A percentile compares a stretch with the other conserved stretches of the same genome.
phyloP scores from a whole-genome alignment of 164 flowering plant genomes.

The Kalanchoe fedtschenkoi region DNA sequence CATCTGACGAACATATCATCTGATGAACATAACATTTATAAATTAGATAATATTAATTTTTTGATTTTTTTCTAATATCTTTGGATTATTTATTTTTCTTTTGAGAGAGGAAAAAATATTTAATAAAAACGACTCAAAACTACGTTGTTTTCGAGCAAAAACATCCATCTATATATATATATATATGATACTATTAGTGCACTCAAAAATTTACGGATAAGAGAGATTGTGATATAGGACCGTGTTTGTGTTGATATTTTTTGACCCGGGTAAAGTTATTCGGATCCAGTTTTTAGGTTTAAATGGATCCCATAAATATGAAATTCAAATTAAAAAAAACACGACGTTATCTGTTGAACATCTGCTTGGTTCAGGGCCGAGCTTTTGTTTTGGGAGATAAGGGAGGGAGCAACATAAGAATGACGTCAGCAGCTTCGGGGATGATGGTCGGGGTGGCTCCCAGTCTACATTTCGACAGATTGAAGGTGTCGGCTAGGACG shows the following conservation, averaged over 20 bases:
- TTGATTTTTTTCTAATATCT: no score
- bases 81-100: no score
- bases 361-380: no score
- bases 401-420: slow-evolving; percentile 1
- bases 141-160: no score
- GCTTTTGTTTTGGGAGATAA: background rate
- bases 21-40: no score
- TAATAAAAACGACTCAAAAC: no score
- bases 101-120: no score
- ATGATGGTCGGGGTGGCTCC: slow-evolving; percentile 14
- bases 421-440: slow-evolving; percentile 11
- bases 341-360: background rate
- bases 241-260: background rate
- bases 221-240: background rate
- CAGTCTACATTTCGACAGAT: slow-evolving; percentile 8
- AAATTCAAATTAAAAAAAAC: background rate
- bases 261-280: background rate
- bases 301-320: background rate
- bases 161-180: no score
- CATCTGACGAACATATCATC: no score
- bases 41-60: no score
- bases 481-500: background rate
- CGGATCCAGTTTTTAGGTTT: background rate
- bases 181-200: no score
- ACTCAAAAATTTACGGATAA: no score